These are phyloP conservation scores for Botryosphaeria dothidea DNA, from an alignment of 2,329 filamentous ascomycete genomes.

Conservation along the genomic window DNA sequence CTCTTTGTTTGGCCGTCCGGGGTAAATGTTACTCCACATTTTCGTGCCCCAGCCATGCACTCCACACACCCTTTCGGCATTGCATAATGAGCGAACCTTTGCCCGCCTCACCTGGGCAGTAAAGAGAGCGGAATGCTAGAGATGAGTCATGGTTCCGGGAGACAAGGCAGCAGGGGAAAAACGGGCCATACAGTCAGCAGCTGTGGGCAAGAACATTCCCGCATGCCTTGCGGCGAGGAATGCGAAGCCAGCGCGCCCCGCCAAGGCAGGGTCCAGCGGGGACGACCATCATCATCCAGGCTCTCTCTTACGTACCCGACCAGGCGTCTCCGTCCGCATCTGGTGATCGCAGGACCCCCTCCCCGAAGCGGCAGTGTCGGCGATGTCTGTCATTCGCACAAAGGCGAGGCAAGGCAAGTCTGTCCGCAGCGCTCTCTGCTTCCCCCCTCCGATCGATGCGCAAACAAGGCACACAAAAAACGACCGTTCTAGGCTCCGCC, in stretches of 20 bases:
- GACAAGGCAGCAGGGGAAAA: too few relatives aligned
- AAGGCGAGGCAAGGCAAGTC: not conserved
- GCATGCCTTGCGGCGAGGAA: too few relatives aligned
- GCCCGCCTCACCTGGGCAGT: too few relatives aligned
- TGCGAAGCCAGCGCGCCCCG: not conserved
- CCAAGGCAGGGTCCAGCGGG: conserved; percentile 1
- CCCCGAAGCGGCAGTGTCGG: not conserved
- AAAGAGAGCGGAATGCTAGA: too few relatives aligned
- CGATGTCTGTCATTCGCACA: not conserved
- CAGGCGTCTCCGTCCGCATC: not conserved
- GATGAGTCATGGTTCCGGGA: too few relatives aligned
- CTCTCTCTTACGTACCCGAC: not conserved
- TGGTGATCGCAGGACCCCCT: not conserved
- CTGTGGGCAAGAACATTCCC: too few relatives aligned
- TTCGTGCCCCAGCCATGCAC: not conserved
- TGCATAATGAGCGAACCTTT: too few relatives aligned
- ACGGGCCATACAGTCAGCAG: too few relatives aligned
- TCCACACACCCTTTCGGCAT: not conserved
- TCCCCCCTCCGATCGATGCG: not conserved
- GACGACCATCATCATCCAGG: not conserved
- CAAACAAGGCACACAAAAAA: not conserved
- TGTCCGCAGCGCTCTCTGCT: not conserved
- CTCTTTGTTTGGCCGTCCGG: not conserved
- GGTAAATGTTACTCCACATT: not conserved
- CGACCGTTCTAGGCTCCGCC: conserved; percentile 1